Evolutionary conservation across 2,329 filamentous ascomycete species (phyloP).

Genomic region (Colletotrichum theobromicola): DNA sequence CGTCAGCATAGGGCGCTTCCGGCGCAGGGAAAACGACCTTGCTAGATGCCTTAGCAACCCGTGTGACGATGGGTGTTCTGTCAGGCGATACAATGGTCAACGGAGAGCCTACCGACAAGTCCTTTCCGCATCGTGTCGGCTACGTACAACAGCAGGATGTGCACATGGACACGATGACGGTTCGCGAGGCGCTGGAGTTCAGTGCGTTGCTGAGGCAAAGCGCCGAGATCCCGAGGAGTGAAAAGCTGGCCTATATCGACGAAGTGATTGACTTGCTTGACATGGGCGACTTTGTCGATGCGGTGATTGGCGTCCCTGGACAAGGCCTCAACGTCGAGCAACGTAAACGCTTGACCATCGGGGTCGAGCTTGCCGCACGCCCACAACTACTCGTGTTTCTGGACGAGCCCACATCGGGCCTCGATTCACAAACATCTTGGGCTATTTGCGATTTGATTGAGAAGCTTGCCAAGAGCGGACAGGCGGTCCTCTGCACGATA

Average conservation of each 20-base stretch:
- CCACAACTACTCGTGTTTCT: constrained; percentile 76
- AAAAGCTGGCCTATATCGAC: constrained; percentile 33
- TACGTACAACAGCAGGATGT: constrained; percentile 78
- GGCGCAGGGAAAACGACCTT: constrained; percentile 81
- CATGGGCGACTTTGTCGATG: constrained; percentile 70
- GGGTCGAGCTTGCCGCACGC: constrained; percentile 76
- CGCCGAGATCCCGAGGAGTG: constrained; percentile 48
- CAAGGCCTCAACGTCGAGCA: constrained; percentile 55
- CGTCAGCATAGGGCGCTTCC: constrained; percentile 56
- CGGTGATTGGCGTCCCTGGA: constrained; percentile 71
- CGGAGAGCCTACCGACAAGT: constrained; percentile 66
- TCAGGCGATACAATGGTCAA: constrained; percentile 74
- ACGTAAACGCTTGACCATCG: constrained; percentile 70
- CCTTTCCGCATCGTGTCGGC: constrained; percentile 73
- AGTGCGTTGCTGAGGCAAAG: constrained; percentile 72
- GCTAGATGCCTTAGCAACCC: constrained; percentile 74
- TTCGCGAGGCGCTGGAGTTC: constrained; percentile 71
- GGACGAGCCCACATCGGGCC: constrained; percentile 78
- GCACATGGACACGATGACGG: constrained; percentile 71
- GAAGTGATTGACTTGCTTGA: constrained; percentile 34
- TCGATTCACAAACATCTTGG: constrained; percentile 79
- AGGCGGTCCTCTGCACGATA: constrained; percentile 51
- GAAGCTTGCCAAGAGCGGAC: constrained; percentile 58
- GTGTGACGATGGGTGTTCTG: constrained; percentile 77
- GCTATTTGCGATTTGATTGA: constrained; percentile 74